These are phyloP conservation scores for Boletus coccyginus DNA, from an alignment of 768 basidiomycete species.

Conservation along the genomic window DNA sequence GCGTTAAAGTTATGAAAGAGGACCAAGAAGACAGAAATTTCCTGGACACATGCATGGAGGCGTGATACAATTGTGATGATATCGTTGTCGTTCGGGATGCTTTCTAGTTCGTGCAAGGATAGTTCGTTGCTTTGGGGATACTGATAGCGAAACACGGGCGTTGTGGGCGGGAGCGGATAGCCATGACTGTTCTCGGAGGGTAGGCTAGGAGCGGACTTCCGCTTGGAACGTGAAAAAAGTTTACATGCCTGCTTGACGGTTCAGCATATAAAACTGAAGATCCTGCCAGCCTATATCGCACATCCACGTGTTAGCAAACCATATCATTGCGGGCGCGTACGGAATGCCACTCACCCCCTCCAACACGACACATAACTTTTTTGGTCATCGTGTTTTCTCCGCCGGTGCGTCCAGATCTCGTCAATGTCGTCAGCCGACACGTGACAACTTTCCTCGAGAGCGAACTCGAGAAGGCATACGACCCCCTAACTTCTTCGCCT, in stretches of 20 bases:
- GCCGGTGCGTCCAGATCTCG: constrained; percentile 49
- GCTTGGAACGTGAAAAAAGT: background rate
- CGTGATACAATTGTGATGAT: constrained; percentile 27
- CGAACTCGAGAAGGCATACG: constrained; percentile 77
- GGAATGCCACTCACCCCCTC: constrained; percentile 60
- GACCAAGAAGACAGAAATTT: background rate
- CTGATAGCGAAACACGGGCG: constrained; percentile 9
- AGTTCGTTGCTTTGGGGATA: constrained; percentile 10
- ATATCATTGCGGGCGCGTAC: background rate
- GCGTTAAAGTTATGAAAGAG: background rate
- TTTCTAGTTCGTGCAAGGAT: constrained; percentile 28
- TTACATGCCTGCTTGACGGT: constrained; percentile 69
- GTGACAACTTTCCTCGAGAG: constrained; percentile 73
- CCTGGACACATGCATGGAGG: constrained; percentile 14
- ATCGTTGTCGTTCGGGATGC: constrained; percentile 25
- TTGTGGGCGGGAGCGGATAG: background rate
- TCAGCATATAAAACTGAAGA: constrained; percentile 70
- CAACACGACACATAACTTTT: constrained; percentile 92
- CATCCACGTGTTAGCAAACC: constrained; percentile 1
- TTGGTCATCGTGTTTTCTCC: constrained; percentile 49
- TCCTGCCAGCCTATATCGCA: constrained; percentile 68
- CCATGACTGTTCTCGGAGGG: background rate
- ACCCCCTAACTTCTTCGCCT: constrained; percentile 78
- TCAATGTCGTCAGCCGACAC: constrained; percentile 76
- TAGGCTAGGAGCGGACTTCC: background rate